Percentiles rank a stretch among this genome's conserved stretches.
These are phyloP conservation scores for Arabidopsis suecica DNA, from an alignment of 345 rosid species.

Conservation along the genomic window DNA sequence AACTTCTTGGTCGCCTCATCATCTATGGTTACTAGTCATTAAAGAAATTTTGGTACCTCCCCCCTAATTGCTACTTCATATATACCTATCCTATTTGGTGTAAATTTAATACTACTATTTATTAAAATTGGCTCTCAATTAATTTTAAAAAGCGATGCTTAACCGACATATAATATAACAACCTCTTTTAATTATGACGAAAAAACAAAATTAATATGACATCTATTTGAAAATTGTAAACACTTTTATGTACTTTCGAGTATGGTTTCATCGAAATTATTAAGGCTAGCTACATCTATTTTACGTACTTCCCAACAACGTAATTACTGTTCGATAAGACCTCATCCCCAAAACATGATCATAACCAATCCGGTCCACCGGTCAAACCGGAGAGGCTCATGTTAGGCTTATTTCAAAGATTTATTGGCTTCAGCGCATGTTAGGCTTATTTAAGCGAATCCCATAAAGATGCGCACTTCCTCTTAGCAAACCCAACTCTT, in stretches of 20 bases:
- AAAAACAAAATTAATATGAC: background rate
- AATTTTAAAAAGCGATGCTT: background rate
- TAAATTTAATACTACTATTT: background rate
- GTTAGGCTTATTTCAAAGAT: background rate
- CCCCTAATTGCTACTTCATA: background rate
- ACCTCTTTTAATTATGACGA: background rate
- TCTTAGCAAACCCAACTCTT: constrained; percentile 82
- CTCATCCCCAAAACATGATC: constrained; percentile 1
- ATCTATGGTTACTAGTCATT: background rate
- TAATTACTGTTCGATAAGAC: constrained; percentile 2
- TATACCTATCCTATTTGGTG: background rate
- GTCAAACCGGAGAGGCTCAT: constrained; percentile 5
- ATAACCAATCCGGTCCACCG: constrained; percentile 5
- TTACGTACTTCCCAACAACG: constrained; percentile 11
- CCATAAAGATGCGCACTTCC: constrained; percentile 89
- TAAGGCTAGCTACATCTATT: constrained; percentile 11
- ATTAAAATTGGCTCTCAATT: background rate
- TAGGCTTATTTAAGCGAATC: constrained; percentile 60
- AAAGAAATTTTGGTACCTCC: background rate
- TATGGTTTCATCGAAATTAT: constrained; percentile 25
- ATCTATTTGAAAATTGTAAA: background rate
- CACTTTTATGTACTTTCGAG: constrained; percentile 11
- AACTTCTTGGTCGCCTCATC: constrained; percentile 13
- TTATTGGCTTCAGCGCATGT: background rate
- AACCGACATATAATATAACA: background rate